Conservation (phyloP, 208 protist species). For the Leishmania tarentolae region DNA sequence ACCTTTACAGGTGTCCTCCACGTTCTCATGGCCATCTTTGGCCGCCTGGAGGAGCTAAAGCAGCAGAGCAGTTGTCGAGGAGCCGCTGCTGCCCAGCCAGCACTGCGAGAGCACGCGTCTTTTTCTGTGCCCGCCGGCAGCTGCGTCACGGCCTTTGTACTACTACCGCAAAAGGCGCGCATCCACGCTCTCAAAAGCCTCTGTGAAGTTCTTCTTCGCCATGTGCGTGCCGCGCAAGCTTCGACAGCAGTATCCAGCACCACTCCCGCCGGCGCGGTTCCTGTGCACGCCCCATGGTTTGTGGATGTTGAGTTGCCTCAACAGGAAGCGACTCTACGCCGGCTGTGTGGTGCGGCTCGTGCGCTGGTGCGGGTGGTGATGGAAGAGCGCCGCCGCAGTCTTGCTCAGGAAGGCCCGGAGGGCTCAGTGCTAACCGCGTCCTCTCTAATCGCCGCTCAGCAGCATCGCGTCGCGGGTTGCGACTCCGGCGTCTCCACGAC, state of each 20-base stretch:
- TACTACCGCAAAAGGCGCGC: constrained; percentile 81
- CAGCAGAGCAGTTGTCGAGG: constrained; percentile 42
- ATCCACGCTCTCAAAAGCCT: constrained; percentile 73
- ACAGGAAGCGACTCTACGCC: constrained; percentile 51
- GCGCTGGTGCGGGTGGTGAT: constrained; percentile 78
- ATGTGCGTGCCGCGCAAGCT: constrained; percentile 25
- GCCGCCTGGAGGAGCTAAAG: constrained; percentile 48
- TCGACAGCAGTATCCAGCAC: not conserved
- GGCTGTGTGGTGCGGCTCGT: constrained; percentile 51
- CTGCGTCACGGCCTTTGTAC: constrained; percentile 26
- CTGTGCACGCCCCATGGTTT: constrained; percentile 35
- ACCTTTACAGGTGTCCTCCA: constrained; percentile 44
- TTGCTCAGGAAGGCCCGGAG: constrained; percentile 63
- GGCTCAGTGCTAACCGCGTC: constrained; percentile 67
- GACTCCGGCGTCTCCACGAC: not conserved
- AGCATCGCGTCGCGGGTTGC: not conserved
- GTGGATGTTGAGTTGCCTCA: constrained; percentile 41
- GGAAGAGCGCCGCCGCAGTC: constrained; percentile 70
- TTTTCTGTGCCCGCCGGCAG: not conserved
- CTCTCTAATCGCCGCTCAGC: constrained; percentile 25
- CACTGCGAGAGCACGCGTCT: not conserved
- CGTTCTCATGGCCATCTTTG: constrained; percentile 44
- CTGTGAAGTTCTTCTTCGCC: constrained; percentile 59
- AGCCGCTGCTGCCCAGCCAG: constrained; percentile 6
- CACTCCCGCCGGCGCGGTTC: not conserved